These are phyloP conservation scores for Vaccinium myrtillus DNA, from an alignment of 148 eudicot species.

Conservation along the genomic window DNA sequence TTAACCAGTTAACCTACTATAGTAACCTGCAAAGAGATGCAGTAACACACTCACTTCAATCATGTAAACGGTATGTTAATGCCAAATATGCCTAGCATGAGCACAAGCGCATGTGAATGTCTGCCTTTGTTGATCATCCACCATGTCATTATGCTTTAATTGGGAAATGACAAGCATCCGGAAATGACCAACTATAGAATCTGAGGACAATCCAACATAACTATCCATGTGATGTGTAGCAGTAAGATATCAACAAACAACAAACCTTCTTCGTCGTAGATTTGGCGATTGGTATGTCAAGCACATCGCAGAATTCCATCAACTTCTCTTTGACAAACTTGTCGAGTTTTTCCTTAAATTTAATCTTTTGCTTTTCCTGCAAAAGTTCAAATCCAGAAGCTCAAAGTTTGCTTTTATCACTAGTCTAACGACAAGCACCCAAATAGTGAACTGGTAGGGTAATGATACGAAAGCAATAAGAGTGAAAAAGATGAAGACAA, in stretches of 20 bases:
- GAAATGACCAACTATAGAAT: background rate
- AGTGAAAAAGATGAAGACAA: background rate
- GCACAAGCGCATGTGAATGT: background rate
- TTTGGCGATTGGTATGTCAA: conserved; percentile 72
- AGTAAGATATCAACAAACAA: conserved; percentile 18
- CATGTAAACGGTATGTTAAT: background rate
- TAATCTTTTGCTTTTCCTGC: conserved; percentile 90
- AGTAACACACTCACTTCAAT: background rate
- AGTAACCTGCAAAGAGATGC: background rate
- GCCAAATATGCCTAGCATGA: background rate
- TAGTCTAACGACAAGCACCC: background rate
- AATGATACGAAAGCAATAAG: background rate
- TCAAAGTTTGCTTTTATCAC: background rate
- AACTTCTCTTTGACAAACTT: conserved; percentile 78
- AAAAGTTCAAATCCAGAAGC: conserved; percentile 8
- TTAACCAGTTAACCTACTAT: background rate
- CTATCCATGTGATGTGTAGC: background rate
- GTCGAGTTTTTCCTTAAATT: conserved; percentile 85
- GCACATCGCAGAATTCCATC: conserved; percentile 78
- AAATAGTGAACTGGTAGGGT: background rate
- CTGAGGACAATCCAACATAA: background rate
- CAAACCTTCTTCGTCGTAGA: conserved; percentile 66
- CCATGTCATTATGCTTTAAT: background rate
- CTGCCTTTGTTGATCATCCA: background rate
- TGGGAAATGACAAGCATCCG: background rate